phyloP scores from a whole-genome alignment of 208 protist species.

The Trypanosoma lewisi region DNA sequence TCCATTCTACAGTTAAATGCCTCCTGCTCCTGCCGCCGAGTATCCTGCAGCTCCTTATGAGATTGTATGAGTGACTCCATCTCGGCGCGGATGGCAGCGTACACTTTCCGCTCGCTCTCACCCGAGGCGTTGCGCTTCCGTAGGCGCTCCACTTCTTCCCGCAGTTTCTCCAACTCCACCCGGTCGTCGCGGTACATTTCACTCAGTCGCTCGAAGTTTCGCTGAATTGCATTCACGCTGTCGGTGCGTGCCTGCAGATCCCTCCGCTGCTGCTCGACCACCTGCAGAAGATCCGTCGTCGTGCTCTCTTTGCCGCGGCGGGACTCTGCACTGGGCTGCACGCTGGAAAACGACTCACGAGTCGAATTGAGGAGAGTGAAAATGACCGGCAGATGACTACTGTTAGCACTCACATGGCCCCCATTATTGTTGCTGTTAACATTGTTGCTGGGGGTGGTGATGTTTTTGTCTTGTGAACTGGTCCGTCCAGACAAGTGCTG shows the following conservation, averaged over 20 bases:
- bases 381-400: background rate
- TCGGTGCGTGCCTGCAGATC: constrained; percentile 72
- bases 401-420: background rate
- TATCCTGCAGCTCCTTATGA: constrained; percentile 12
- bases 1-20: background rate
- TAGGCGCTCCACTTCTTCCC: constrained; percentile 6
- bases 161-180: constrained; percentile 38
- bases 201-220: constrained; percentile 86
- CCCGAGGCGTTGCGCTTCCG: constrained; percentile 16
- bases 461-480: background rate
- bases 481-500: background rate
- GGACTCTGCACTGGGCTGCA: background rate
- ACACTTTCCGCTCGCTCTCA: constrained; percentile 17
- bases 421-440: background rate
- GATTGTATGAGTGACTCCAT: constrained; percentile 18
- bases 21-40: background rate
- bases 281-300: constrained; percentile 34
- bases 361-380: background rate
- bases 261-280: constrained; percentile 46
- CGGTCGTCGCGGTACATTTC: constrained; percentile 66
- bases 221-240: constrained; percentile 87
- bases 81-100: constrained; percentile 30
- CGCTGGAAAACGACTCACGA: background rate
- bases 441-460: background rate
- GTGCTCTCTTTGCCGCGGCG: background rate